These are phyloP conservation scores for Naematelia encephala DNA, from an alignment of 768 basidiomycete genomes.

Conservation along the genomic window DNA sequence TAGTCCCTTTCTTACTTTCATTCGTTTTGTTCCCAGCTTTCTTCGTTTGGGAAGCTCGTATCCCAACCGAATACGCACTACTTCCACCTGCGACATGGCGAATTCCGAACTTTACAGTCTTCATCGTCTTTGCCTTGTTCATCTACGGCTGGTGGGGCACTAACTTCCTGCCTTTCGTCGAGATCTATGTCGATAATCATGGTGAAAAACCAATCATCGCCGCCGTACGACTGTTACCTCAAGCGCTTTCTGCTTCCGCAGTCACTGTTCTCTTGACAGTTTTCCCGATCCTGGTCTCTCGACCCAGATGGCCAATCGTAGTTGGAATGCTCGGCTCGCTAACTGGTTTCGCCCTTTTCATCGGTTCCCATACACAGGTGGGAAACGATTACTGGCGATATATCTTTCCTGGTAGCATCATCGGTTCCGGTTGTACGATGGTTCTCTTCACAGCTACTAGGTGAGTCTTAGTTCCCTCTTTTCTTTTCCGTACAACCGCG, in stretches of 20 bases:
- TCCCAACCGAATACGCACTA: slow-evolving; percentile 18
- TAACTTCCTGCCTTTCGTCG: slow-evolving; percentile 10
- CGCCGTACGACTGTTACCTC: slow-evolving; percentile 24
- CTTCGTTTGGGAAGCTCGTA: slow-evolving; percentile 29
- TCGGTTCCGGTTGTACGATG: slow-evolving; percentile 15
- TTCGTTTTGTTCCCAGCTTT: slow-evolving; percentile 26
- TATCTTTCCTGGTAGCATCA: slow-evolving; percentile 20
- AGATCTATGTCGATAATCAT: slow-evolving; percentile 10
- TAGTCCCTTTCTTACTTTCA: slow-evolving; percentile 36
- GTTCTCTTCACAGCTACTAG: slow-evolving; percentile 12
- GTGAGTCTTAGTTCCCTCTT: too few relatives aligned
- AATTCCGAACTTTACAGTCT: slow-evolving; percentile 37
- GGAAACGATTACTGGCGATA: slow-evolving; percentile 23
- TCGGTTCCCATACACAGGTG: slow-evolving; percentile 1
- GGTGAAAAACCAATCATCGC: slow-evolving; percentile 24
- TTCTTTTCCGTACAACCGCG: too few relatives aligned
- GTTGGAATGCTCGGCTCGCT: slow-evolving; percentile 53
- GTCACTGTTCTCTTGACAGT: slow-evolving; percentile 5
- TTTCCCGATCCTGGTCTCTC: neutral
- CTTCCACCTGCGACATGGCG: slow-evolving; percentile 39
- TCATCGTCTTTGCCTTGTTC: slow-evolving; percentile 28
- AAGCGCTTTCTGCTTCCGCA: slow-evolving; percentile 12
- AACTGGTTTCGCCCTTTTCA: slow-evolving; percentile 56
- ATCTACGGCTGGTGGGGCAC: slow-evolving; percentile 25
- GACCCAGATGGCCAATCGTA: slow-evolving; percentile 10